Evolutionary conservation across 2,329 filamentous ascomycete genomes (phyloP), one percentile per base, ranked within the genome.

Genomic region (Pseudopyrenochaeta lycopersici): DNA sequence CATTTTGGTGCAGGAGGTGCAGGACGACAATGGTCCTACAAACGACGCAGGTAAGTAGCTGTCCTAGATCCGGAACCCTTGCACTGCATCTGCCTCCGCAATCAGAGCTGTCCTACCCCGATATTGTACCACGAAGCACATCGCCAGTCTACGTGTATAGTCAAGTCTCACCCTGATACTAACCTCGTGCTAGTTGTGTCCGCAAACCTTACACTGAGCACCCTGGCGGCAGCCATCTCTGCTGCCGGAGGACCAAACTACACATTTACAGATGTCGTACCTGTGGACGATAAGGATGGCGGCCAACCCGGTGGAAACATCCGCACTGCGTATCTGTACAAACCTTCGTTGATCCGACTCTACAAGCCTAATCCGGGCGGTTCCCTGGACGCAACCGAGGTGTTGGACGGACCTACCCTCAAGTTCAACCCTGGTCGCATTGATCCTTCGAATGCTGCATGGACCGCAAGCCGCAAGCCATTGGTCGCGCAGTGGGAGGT

Each of bases 301-400:
- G 89, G 89, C 30, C 76, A 84, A 56, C 85, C 87, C 1, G 88
- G 89, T 12, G 88, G 88, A 32, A 91, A 91, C 77, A 91, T 91
- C 72, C 88, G 88, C 39, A 79, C 80, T 41, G 88, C 87, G 0
- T 91, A 90, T 75, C 79, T 91, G 10, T 91, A 90, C 81, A 84
- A 87, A 33, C 80, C 87, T 0, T 78, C 81, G 15, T 72, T 84
- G 3, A 68, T 91, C 39, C 79, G 81, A 42, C 83, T 90, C n/a
- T 81, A 81, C 65, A 82, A 86, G 54, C 79, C 82, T 45, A 86
- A 84, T 68, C 81, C 80, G 0, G 88, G 88, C 40, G 77, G 77
- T 35, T 74, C 81, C 36, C 79, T 78, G 1, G 81, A 86, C 29
- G 82, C 81, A 12, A 88, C 84, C 54, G 78, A 82, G 54, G 85